Evolutionary conservation across 345 rosid species (phyloP).

Genomic region (Rhodamnia rubescens): DNA sequence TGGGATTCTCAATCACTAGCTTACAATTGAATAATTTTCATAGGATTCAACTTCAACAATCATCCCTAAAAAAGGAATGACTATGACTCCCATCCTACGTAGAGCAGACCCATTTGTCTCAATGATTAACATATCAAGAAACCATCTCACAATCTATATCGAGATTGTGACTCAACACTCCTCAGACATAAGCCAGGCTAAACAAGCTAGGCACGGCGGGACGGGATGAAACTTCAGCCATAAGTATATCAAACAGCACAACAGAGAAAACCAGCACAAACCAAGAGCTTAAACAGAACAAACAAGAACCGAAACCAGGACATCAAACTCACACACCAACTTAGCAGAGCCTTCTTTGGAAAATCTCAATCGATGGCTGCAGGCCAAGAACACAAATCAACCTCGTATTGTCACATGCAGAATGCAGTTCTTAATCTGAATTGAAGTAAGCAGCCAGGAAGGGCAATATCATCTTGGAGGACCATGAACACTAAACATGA

Average conservation of each 20-base stretch:
- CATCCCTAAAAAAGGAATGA: background rate
- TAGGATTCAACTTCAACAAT: background rate
- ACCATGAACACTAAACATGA: background rate
- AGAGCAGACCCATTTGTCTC: background rate
- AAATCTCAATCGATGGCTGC: background rate
- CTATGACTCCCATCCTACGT: background rate
- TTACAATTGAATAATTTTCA: background rate
- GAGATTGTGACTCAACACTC: background rate
- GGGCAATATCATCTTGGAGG: background rate
- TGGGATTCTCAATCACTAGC: background rate
- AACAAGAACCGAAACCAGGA: background rate
- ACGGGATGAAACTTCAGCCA: background rate
- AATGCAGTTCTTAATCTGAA: background rate
- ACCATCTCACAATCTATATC: background rate
- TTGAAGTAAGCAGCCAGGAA: background rate
- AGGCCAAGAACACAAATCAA: background rate
- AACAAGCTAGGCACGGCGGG: background rate
- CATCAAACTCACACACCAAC: background rate
- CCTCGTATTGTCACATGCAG: background rate
- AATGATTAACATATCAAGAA: background rate
- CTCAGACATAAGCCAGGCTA: background rate
- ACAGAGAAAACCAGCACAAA: background rate
- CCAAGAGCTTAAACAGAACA: background rate
- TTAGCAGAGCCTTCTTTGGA: background rate
- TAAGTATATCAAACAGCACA: background rate